Conservation (phyloP, 2,329 filamentous ascomycete genomes). For the Calonectria multiphialidica region DNA sequence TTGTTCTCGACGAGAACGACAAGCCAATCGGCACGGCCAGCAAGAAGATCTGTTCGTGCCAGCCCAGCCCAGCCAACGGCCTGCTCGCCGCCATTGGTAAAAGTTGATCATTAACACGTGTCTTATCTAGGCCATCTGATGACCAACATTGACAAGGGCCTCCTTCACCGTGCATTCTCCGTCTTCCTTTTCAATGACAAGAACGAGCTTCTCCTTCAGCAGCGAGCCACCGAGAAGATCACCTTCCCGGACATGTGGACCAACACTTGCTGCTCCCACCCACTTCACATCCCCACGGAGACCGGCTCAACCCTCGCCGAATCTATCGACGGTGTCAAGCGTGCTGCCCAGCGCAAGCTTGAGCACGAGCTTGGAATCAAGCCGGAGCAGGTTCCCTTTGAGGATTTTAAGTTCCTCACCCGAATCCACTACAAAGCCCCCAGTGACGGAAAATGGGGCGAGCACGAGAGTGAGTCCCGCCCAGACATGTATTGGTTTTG, state of each 20-base stretch:
- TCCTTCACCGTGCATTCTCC: slow-evolving; percentile 97
- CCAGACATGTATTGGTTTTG: neutral
- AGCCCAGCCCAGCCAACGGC: neutral
- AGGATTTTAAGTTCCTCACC: slow-evolving; percentile 93
- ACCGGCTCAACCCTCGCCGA: slow-evolving; percentile 85
- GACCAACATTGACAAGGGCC: slow-evolving; percentile 97
- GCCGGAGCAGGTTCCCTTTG: slow-evolving; percentile 86
- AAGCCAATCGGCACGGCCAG: slow-evolving; percentile 93
- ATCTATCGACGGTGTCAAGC: slow-evolving; percentile 87
- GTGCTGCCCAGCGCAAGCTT: slow-evolving; percentile 92
- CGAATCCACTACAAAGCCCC: slow-evolving; percentile 98
- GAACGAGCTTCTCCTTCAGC: slow-evolving; percentile 93
- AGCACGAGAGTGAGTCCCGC: slow-evolving; percentile 87
- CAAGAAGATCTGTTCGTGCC: slow-evolving; percentile 91
- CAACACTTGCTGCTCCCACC: slow-evolving; percentile 99
- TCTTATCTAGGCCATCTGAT: slow-evolving; percentile 85
- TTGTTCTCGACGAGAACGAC: slow-evolving; percentile 94
- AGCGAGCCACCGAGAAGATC: slow-evolving; percentile 96
- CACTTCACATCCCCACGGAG: slow-evolving; percentile 90
- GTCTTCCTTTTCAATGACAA: slow-evolving; percentile 97
- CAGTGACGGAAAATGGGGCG: slow-evolving; percentile 97
- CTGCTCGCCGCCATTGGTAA: neutral
- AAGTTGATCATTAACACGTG: slow-evolving; percentile 28
- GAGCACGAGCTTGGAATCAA: slow-evolving; percentile 96
- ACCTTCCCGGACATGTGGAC: slow-evolving; percentile 99